phyloP scores from a whole-genome alignment of 169 alveolate species.

The Eimeria necatrix region DNA sequence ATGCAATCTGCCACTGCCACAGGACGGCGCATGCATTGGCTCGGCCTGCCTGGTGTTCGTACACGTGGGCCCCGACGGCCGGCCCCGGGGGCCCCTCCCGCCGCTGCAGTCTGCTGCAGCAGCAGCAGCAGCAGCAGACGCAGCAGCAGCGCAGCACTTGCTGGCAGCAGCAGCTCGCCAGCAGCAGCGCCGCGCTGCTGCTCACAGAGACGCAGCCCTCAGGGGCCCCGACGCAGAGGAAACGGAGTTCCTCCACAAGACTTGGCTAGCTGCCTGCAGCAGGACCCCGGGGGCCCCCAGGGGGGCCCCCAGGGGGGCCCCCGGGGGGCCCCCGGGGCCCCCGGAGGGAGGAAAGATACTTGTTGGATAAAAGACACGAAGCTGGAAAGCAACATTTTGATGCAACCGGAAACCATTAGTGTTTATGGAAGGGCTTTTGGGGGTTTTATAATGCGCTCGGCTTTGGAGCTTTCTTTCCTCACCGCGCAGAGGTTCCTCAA shows the following conservation, averaged over 20 bases:
- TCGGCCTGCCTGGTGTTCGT: conserved; percentile 78
- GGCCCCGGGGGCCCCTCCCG: conserved; percentile 39
- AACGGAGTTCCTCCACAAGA: conserved; percentile 57
- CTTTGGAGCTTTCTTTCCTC: conserved; percentile 78
- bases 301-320: too few relatives aligned
- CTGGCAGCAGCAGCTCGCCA: neutral
- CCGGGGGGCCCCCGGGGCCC: neutral
- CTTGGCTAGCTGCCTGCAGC: conserved; percentile 53
- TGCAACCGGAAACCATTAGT: conserved; percentile 75
- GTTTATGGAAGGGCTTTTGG: conserved; percentile 76
- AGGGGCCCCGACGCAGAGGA: conserved; percentile 73
- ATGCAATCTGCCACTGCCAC: neutral
- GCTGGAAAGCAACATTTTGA: conserved; percentile 68
- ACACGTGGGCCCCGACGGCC: conserved; percentile 62
- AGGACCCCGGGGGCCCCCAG: neutral
- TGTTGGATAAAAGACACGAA: conserved; percentile 53
- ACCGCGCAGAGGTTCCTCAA: conserved; percentile 76
- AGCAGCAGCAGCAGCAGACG: neutral
- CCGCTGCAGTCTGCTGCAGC: conserved; percentile 31
- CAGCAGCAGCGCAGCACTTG: neutral
- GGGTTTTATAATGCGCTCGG: conserved; percentile 74
- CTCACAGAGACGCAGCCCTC: neutral
- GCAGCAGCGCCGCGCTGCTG: neutral
- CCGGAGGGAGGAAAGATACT: neutral
- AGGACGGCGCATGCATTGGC: conserved; percentile 59